These are phyloP conservation scores for Apiospora phragmitis DNA, from an alignment of 2,329 filamentous ascomycete species.

Conservation along the genomic window DNA sequence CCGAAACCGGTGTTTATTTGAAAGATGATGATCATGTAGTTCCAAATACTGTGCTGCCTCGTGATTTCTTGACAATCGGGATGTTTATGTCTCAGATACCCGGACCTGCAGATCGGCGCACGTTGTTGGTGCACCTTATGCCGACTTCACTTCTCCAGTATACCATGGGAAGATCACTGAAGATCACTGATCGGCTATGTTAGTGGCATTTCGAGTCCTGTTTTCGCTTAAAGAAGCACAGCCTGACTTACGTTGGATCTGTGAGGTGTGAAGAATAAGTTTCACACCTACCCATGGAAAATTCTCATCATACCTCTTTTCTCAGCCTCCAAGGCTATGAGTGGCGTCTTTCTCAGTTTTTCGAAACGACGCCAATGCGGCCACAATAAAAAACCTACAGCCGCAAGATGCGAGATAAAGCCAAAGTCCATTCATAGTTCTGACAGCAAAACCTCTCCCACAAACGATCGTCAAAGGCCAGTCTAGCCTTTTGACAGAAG, in stretches of 20 bases:
- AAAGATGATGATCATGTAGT: not conserved
- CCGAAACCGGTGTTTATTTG: not conserved
- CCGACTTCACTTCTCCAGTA: not conserved
- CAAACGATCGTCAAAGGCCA: not conserved
- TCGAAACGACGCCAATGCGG: not conserved
- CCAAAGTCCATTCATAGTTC: not conserved
- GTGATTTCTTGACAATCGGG: not conserved
- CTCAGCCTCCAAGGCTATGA: not conserved
- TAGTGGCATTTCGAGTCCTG: not conserved
- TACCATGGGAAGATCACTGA: not conserved
- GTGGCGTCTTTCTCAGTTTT: not conserved
- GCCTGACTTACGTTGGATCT: not conserved
- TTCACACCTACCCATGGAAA: not conserved
- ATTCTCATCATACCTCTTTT: not conserved
- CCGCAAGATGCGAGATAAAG: not conserved
- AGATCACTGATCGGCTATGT: not conserved
- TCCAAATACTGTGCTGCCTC: not conserved
- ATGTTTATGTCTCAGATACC: conserved; percentile 1
- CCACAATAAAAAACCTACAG: not conserved
- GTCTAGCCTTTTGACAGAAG: not conserved
- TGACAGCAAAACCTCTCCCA: not conserved
- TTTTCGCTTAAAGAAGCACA: not conserved
- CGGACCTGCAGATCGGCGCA: not conserved
- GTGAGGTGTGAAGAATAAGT: not conserved
- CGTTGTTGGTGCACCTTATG: not conserved